These are phyloP conservation scores for Botrytis sinoallii DNA, from an alignment of 2,329 filamentous ascomycete genomes.

Conservation along the genomic window DNA sequence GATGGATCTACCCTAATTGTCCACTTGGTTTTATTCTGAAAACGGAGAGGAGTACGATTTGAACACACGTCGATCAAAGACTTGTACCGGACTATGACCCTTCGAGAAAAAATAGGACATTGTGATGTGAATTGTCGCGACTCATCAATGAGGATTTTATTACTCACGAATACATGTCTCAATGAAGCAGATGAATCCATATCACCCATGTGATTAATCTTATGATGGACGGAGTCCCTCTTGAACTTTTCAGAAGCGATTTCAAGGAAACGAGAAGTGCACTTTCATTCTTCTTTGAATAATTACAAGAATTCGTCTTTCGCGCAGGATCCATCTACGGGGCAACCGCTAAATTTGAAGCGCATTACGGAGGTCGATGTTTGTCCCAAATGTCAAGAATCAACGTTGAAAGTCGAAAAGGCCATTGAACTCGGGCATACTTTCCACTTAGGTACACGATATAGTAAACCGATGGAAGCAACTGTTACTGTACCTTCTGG, in stretches of 20 bases:
- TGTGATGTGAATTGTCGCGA: not conserved
- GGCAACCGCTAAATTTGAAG: constrained; percentile 57
- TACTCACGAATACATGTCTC: not conserved
- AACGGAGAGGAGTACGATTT: constrained; percentile 39
- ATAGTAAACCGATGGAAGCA: constrained; percentile 72
- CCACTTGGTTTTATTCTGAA: constrained; percentile 49
- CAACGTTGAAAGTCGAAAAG: constrained; percentile 61
- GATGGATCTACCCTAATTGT: constrained; percentile 68
- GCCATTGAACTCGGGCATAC: constrained; percentile 93
- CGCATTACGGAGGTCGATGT: constrained; percentile 63
- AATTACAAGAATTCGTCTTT: constrained; percentile 23
- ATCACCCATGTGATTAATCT: constrained; percentile 1
- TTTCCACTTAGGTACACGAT: constrained; percentile 87
- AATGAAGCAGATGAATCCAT: not conserved
- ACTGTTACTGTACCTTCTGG: constrained; percentile 48
- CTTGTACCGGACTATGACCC: constrained; percentile 67
- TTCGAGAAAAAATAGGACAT: constrained; percentile 40
- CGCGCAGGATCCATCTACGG: constrained; percentile 39
- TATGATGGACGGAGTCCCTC: constrained; percentile 10
- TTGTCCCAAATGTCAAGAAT: constrained; percentile 68
- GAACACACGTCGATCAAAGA: constrained; percentile 63
- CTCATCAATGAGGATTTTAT: not conserved
- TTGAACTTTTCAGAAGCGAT: not conserved
- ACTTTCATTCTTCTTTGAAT: not conserved
- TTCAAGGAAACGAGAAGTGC: not conserved